These are phyloP conservation scores for Penicillium ucsense DNA, from an alignment of 495 filamentous ascomycete genomes.

Conservation along the genomic window DNA sequence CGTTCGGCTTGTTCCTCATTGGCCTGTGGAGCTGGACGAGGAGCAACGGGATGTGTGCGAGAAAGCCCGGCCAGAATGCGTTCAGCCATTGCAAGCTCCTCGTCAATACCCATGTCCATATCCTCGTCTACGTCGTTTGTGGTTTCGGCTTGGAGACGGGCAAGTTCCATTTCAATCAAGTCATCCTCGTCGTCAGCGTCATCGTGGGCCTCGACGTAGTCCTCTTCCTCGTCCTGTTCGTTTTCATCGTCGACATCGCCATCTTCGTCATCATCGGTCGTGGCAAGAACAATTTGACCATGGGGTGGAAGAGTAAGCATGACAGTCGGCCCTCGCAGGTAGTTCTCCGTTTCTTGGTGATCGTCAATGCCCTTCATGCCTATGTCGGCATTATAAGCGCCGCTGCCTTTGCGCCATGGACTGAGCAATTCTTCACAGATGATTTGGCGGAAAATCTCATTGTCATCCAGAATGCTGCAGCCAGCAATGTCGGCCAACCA, in stretches of 20 bases:
- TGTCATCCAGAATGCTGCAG: slow-evolving; percentile 73
- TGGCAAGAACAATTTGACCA: slow-evolving; percentile 36
- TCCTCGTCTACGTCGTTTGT: slow-evolving; percentile 25
- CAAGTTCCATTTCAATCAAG: slow-evolving; percentile 15
- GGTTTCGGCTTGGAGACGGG: slow-evolving; percentile 19
- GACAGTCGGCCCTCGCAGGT: slow-evolving; percentile 23
- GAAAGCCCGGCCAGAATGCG: slow-evolving; percentile 44
- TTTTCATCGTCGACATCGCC: slow-evolving; percentile 40
- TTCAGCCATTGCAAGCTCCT: slow-evolving; percentile 58
- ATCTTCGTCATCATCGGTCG: slow-evolving; percentile 32
- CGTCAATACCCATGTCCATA: slow-evolving; percentile 43
- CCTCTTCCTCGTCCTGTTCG: slow-evolving; percentile 33
- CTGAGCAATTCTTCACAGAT: slow-evolving; percentile 87
- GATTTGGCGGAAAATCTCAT: slow-evolving; percentile 64
- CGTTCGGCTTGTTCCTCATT: slow-evolving; percentile 52
- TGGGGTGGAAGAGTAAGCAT: slow-evolving; percentile 30
- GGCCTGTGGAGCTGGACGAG: slow-evolving; percentile 3
- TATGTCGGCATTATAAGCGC: slow-evolving; percentile 71
- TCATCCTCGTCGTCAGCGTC: slow-evolving; percentile 40
- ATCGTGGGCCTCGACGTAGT: slow-evolving; percentile 34
- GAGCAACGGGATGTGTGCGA: slow-evolving; percentile 3
- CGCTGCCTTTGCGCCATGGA: slow-evolving; percentile 77
- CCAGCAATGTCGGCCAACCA: slow-evolving; percentile 92
- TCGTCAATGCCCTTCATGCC: slow-evolving; percentile 86
- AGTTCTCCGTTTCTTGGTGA: slow-evolving; percentile 49